Evolutionary conservation across 805 yeast genomes (phyloP).

Genomic region (Pachysolen tannophilus): DNA sequence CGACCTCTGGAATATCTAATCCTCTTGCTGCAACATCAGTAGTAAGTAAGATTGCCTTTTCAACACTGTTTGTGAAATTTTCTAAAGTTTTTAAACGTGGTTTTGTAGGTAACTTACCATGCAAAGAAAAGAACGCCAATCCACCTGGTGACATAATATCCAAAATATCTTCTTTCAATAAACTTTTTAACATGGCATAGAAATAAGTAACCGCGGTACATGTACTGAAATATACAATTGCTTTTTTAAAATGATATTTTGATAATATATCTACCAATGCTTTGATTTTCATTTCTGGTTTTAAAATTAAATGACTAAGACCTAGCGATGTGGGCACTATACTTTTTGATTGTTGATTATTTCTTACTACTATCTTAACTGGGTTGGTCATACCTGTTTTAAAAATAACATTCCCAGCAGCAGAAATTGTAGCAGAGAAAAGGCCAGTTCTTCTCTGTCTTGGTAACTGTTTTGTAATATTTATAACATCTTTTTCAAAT

Average conservation of each 20-base stretch:
- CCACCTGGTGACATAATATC: slow-evolving; percentile 12
- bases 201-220: slow-evolving; percentile 78
- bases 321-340: slow-evolving; percentile 56
- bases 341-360: slow-evolving; percentile 27
- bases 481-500: slow-evolving; percentile 59
- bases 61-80: slow-evolving; percentile 42
- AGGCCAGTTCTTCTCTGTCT: slow-evolving; percentile 90
- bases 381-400: slow-evolving; percentile 92
- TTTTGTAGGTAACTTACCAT: slow-evolving; percentile 82
- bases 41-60: slow-evolving; percentile 65
- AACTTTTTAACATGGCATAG: slow-evolving; percentile 42
- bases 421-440: slow-evolving; percentile 86
- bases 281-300: slow-evolving; percentile 56
- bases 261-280: slow-evolving; percentile 44
- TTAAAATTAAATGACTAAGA: slow-evolving; percentile 49
- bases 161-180: slow-evolving; percentile 21
- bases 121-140: slow-evolving; percentile 59
- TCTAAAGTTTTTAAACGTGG: slow-evolving; percentile 69
- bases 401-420: slow-evolving; percentile 72
- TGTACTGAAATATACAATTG: slow-evolving; percentile 89
- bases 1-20: slow-evolving; percentile 91
- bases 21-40: slow-evolving; percentile 99
- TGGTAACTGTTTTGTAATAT: slow-evolving; percentile 65
- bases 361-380: slow-evolving; percentile 72
- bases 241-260: slow-evolving; percentile 57